phyloP scores from a whole-genome alignment of 1,284 basidiomycete genomes.

The Ceratobasidium sp. region DNA sequence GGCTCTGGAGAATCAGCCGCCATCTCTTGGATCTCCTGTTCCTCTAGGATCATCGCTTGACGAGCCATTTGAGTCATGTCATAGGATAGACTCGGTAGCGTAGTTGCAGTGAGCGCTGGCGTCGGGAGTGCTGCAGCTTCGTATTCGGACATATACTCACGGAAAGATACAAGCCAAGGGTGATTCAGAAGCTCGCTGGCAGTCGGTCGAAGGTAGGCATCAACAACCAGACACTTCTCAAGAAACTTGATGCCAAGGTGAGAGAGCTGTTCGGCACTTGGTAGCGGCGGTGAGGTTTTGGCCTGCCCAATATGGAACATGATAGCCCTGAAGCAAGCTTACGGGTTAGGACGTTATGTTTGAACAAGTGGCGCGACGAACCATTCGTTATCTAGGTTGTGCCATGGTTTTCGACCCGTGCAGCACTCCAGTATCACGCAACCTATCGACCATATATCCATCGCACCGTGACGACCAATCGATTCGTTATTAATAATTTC shows the following conservation, averaged over 20 bases:
- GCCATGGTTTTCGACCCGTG: slow-evolving; percentile 97
- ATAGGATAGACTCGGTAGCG: slow-evolving; percentile 52
- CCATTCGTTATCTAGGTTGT: slow-evolving; percentile 99
- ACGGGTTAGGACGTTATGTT: not conserved
- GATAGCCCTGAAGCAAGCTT: slow-evolving; percentile 74
- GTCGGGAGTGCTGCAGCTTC: slow-evolving; percentile 52
- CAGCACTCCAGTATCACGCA: slow-evolving; percentile 97
- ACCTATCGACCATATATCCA: slow-evolving; percentile 98
- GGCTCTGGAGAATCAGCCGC: slow-evolving; percentile 36
- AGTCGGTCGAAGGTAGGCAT: slow-evolving; percentile 83
- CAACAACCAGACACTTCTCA: slow-evolving; percentile 88
- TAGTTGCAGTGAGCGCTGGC: slow-evolving; percentile 32
- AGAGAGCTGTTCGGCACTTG: slow-evolving; percentile 89
- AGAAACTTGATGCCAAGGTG: slow-evolving; percentile 94
- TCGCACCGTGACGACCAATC: slow-evolving; percentile 89
- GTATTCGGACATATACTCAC: slow-evolving; percentile 69
- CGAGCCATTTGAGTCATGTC: slow-evolving; percentile 62
- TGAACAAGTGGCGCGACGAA: slow-evolving; percentile 52
- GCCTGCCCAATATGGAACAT: slow-evolving; percentile 99
- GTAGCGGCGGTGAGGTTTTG: slow-evolving; percentile 94
- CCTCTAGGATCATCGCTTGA: slow-evolving; percentile 64
- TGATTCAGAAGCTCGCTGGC: slow-evolving; percentile 88
- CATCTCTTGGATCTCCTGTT: slow-evolving; percentile 56
- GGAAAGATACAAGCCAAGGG: slow-evolving; percentile 88
- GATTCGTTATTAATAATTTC: slow-evolving; percentile 96